These are phyloP conservation scores for Aspergillus sclerotioniger DNA, from an alignment of 495 filamentous ascomycete species.

Conservation along the genomic window DNA sequence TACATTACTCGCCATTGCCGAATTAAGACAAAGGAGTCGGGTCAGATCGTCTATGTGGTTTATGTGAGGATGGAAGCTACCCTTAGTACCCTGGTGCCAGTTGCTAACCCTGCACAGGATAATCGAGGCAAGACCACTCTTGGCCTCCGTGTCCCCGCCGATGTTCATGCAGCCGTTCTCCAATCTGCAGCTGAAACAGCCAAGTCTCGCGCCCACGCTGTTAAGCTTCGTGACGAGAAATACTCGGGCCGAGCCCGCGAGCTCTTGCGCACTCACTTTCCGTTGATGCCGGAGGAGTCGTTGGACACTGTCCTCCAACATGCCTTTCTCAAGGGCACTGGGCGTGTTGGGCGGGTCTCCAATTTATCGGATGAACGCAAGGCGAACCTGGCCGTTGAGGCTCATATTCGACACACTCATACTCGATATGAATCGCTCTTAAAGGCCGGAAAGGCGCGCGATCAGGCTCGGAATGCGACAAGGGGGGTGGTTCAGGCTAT, in stretches of 20 bases:
- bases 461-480: constrained; percentile 27
- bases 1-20: constrained; percentile 52
- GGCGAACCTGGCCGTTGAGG: constrained; percentile 45
- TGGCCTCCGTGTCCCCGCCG: constrained; percentile 48
- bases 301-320: constrained; percentile 40
- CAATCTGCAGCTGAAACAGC: constrained; percentile 34
- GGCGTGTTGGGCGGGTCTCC: constrained; percentile 46
- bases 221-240: constrained; percentile 37
- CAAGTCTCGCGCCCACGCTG: constrained; percentile 37
- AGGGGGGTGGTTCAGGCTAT: constrained; percentile 28
- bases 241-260: constrained; percentile 29
- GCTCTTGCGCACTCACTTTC: constrained; percentile 38
- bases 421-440: constrained; percentile 48
- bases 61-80: constrained; percentile 28
- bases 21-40: constrained; percentile 42
- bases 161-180: constrained; percentile 33
- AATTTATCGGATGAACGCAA: constrained; percentile 36
- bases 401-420: constrained; percentile 50
- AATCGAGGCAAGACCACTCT: constrained; percentile 30
- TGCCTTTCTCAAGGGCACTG: constrained; percentile 50
- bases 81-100: neutral
- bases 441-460: constrained; percentile 21
- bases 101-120: constrained; percentile 25
- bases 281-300: constrained; percentile 39
- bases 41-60: constrained; percentile 41